These are phyloP conservation scores for Piper longum DNA, from an alignment of 164 flowering plant species.

Conservation along the genomic window DNA sequence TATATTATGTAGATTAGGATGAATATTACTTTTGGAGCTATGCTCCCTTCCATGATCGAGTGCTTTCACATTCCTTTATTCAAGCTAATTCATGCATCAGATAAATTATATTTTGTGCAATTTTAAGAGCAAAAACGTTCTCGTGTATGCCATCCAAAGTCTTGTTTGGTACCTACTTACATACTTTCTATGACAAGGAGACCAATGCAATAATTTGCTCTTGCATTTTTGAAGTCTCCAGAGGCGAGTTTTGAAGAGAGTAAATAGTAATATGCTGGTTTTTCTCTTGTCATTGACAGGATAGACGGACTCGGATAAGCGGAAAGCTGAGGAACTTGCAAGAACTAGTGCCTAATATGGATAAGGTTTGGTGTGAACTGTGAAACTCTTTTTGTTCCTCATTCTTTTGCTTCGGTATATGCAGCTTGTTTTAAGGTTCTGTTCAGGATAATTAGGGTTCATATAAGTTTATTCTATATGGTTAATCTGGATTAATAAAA, in stretches of 20 bases:
- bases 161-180: too few species aligned
- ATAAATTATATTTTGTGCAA: too few species aligned
- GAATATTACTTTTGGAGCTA: too few species aligned
- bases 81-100: too few species aligned
- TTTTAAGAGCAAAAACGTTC: too few species aligned
- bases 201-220: not conserved
- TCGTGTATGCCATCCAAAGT: too few species aligned
- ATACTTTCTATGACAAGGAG: too few species aligned
- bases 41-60: too few species aligned
- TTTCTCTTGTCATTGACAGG: conserved; percentile 19
- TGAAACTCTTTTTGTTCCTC: too few species aligned
- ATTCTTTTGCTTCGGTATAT: not conserved
- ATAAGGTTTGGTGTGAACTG: conserved; percentile 43
- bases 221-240: not conserved
- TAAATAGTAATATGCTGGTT: not conserved
- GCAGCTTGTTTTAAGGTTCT: not conserved
- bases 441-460: not conserved
- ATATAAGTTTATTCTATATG: not conserved
- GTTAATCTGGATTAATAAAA: not conserved
- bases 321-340: conserved; percentile 72
- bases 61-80: too few species aligned
- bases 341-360: conserved; percentile 94
- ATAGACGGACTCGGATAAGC: conserved; percentile 77
- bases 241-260: not conserved
- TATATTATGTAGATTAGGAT: too few species aligned